Percentiles rank a stretch among this genome's conserved stretches.
Conservation (phyloP, 2,329 filamentous ascomycete genomes). For the Cladosporium velox region DNA sequence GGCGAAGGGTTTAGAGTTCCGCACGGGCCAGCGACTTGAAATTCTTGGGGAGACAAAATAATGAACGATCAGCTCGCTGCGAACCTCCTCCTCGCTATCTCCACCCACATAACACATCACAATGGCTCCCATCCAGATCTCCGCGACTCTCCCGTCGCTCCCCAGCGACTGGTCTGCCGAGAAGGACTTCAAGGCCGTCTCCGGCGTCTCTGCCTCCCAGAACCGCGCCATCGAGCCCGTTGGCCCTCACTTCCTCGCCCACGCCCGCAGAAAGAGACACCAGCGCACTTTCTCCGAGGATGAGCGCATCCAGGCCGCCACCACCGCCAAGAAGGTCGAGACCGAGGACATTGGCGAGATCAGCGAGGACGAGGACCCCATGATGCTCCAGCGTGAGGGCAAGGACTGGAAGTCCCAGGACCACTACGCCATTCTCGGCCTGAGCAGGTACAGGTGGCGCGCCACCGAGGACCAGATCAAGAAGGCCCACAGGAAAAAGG, state of each 20-base stretch:
- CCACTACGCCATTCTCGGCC: slow-evolving; percentile 93
- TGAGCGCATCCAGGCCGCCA: slow-evolving; percentile 93
- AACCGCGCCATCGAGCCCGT: slow-evolving; percentile 93
- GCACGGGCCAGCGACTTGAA: slow-evolving; percentile 14
- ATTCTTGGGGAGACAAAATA: slow-evolving; percentile 11
- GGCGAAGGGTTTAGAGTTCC: slow-evolving; percentile 8
- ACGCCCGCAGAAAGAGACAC: slow-evolving; percentile 84
- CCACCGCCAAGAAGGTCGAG: slow-evolving; percentile 93
- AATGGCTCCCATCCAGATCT: slow-evolving; percentile 66
- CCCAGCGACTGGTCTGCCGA: slow-evolving; percentile 80
- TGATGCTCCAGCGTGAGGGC: slow-evolving; percentile 88
- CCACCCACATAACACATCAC: slow-evolving; percentile 1
- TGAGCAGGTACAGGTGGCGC: slow-evolving; percentile 87
- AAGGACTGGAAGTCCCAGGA: slow-evolving; percentile 99
- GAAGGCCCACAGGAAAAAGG: slow-evolving; percentile 98
- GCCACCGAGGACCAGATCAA: slow-evolving; percentile 99
- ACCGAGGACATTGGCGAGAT: slow-evolving; percentile 90
- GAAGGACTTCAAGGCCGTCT: slow-evolving; percentile 87
- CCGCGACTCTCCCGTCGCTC: slow-evolving; percentile 71
- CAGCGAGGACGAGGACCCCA: slow-evolving; percentile 88
- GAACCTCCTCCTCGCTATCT: background rate
- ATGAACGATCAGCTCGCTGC: background rate
- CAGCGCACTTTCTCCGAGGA: slow-evolving; percentile 98
- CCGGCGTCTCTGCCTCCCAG: slow-evolving; percentile 72
- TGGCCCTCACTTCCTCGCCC: slow-evolving; percentile 95